Conservation (phyloP, 1,284 basidiomycete genomes). For the Malassezia arunalokei region DNA sequence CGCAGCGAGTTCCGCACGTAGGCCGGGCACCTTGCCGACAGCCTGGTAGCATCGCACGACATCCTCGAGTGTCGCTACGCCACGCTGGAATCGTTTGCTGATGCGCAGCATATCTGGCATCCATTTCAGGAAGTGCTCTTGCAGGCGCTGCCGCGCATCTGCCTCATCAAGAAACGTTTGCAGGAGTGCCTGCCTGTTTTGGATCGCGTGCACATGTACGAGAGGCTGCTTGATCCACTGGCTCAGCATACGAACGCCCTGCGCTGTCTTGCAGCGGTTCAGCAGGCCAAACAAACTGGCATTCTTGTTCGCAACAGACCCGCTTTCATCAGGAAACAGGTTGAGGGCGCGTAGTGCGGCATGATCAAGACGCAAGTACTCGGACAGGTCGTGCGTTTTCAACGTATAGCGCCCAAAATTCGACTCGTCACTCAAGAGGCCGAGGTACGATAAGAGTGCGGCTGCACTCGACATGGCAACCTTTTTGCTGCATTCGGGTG, state of each 20-base stretch:
- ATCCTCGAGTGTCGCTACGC: conserved; percentile 75
- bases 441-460: conserved; percentile 71
- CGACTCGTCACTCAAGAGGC: conserved; percentile 65
- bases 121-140: conserved; percentile 72
- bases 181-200: conserved; percentile 53
- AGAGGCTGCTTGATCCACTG: conserved; percentile 96
- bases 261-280: conserved; percentile 91
- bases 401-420: conserved; percentile 74
- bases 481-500: conserved; percentile 63
- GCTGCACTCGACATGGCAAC: conserved; percentile 66
- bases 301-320: conserved; percentile 24
- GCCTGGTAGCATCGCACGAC: conserved; percentile 86
- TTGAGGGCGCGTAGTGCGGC: conserved; percentile 84
- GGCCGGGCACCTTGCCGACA: conserved; percentile 57
- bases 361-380: conserved; percentile 90
- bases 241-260: conserved; percentile 77
- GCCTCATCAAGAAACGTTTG: conserved; percentile 73
- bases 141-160: conserved; percentile 58
- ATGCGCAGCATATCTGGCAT: conserved; percentile 93
- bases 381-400: conserved; percentile 75
- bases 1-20: conserved; percentile 55
- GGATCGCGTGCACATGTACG: conserved; percentile 82
- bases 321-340: conserved; percentile 57
- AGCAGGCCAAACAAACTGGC: conserved; percentile 70
- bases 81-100: conserved; percentile 80